Percentiles rank a stretch among this genome's conserved stretches.
phyloP scores from a whole-genome alignment of 2,329 filamentous ascomycete species.

The Hymenoscyphus fraxineus region DNA sequence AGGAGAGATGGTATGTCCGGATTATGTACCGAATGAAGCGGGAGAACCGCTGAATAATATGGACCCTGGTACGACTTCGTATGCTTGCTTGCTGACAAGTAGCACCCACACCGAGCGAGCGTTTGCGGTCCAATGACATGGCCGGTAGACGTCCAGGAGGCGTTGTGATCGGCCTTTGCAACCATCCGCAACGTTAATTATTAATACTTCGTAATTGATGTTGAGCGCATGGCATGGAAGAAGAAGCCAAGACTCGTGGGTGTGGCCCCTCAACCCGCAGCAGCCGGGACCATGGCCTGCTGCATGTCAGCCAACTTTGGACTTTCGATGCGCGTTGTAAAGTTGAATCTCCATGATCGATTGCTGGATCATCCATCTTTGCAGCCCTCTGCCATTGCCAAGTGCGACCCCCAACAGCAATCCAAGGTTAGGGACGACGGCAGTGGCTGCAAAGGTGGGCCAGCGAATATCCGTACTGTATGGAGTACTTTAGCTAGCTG shows the following conservation, averaged over 20 bases:
- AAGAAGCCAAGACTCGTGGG: neutral
- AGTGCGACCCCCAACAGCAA: neutral
- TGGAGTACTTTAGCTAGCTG: neutral
- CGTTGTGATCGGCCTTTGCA: conserved; percentile 1
- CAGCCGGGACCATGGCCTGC: neutral
- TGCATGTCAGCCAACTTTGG: conserved; percentile 1
- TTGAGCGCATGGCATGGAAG: neutral
- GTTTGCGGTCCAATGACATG: neutral
- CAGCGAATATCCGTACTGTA: neutral
- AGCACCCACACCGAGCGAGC: neutral
- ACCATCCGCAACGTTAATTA: conserved; percentile 2
- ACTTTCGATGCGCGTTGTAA: neutral
- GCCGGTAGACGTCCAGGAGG: neutral
- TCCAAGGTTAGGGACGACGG: conserved; percentile 1
- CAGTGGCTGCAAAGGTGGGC: conserved; percentile 1
- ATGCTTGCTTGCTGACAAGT: conserved; percentile 3
- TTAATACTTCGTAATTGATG: neutral
- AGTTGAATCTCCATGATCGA: conserved; percentile 2
- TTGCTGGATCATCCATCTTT: conserved; percentile 1
- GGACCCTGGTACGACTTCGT: neutral
- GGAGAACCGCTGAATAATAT: conserved; percentile 3
- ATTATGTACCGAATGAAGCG: conserved; percentile 3
- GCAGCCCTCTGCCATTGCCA: neutral
- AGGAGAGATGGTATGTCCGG: neutral
- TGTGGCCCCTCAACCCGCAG: neutral